Evolutionary conservation across 2,329 filamentous ascomycete species (phyloP), one percentile per base, ranked within the genome.

Genomic region (Clarireedia homoeocarpa): DNA sequence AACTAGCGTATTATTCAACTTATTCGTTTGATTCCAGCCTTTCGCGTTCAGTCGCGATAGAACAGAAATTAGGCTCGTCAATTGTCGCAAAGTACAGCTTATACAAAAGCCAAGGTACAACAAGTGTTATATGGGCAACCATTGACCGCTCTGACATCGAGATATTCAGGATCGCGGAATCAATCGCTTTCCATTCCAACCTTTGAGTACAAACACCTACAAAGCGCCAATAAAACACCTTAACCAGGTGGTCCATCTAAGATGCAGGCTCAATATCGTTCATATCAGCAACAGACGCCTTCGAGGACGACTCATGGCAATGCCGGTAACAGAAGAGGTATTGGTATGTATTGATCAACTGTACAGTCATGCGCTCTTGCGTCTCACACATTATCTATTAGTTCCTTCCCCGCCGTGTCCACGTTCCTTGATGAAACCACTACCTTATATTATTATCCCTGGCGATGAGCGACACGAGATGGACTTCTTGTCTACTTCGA

Each of bases 331-430:
- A 64, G 68, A 57, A 66, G 67, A 66, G 68, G 67, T 61, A 68
- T 69, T 62, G 67, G 68, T 69, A 67, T 58, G 68, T 68, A 57
- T 58, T 48, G 57, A 52, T 45, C 54, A 57, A 46, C 34, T 48
- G 20, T 20, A 40, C 17, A 38, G 17, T 24, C 42, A 57, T 61
- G 59, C 59, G 55, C 57, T 59, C 51, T 51, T 40, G 23, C 56
- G 57, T 61, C 53, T 62, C 53, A 60, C 38, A 39, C 20, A 12
- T 47, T 36, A 24, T 51, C 20, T 34, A 34, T 53, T 49, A n/a
- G 36, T 56, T 45, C 26, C 68, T 75, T 53, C 77, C 77, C 20
- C 23, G 30, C 17, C 34, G 10, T n/a, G 10, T 23, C 20, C 20
- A 48, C 12, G n/a, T 49, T 54, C 42, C 39, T 5, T 14, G 24